Evolutionary conservation across 2,329 filamentous ascomycete species (phyloP).

Genomic region (Fusarium sp.): DNA sequence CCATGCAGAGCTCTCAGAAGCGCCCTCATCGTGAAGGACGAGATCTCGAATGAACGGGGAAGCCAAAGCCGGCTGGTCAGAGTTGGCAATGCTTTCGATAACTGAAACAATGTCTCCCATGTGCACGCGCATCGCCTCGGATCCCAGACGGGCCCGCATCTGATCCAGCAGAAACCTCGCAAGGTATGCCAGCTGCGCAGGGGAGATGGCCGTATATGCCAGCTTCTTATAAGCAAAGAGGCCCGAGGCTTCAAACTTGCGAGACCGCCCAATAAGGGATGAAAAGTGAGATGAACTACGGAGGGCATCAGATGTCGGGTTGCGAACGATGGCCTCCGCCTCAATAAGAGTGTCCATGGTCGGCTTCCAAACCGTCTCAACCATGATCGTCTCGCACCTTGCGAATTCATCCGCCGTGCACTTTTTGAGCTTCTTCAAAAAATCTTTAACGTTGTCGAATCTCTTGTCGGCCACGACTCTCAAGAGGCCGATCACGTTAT

Average conservation of each 20-base stretch:
- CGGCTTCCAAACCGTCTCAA: slow-evolving; percentile 47
- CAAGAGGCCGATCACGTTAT: slow-evolving; percentile 14
- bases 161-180: slow-evolving; percentile 33
- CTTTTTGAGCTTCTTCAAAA: slow-evolving; percentile 12
- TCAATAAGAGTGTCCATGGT: slow-evolving; percentile 45
- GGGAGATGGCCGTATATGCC: not conserved
- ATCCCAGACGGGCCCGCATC: slow-evolving; percentile 28
- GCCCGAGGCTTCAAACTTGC: not conserved
- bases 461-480: slow-evolving; percentile 14
- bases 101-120: slow-evolving; percentile 31
- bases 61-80: slow-evolving; percentile 48
- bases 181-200: slow-evolving; percentile 28
- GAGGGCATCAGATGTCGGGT: slow-evolving; percentile 13
- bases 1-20: slow-evolving; percentile 47
- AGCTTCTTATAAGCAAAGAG: slow-evolving; percentile 28
- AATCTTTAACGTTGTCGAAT: not conserved
- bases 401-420: not conserved
- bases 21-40: slow-evolving; percentile 43
- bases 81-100: slow-evolving; percentile 38
- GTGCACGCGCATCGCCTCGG: slow-evolving; percentile 16
- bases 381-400: slow-evolving; percentile 8
- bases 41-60: slow-evolving; percentile 47
- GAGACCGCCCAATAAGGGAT: not conserved
- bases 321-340: slow-evolving; percentile 31
- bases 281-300: not conserved